Conservation (phyloP, 352 stramenopile species). For the Phytophthora hibernalis region DNA sequence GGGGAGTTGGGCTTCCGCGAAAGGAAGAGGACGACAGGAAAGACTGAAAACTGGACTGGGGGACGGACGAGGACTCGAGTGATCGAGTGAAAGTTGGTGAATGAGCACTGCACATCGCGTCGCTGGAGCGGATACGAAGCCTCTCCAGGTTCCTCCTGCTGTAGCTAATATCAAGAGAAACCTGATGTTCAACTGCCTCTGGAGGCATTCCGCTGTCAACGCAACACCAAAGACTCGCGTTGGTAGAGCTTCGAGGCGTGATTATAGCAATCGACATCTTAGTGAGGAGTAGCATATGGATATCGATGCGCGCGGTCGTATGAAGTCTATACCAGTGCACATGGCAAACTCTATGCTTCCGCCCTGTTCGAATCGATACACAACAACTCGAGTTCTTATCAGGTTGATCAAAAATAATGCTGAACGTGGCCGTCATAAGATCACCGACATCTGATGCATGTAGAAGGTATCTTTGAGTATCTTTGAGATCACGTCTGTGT, state of each 20-base stretch:
- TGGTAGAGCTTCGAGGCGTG: conserved; percentile 2
- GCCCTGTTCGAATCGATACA: not conserved
- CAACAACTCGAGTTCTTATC: not conserved
- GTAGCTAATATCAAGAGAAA: not conserved
- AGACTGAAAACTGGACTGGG: conserved; percentile 13
- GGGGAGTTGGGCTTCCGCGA: conserved; percentile 13
- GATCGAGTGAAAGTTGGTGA: conserved; percentile 34
- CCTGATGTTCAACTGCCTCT: not conserved
- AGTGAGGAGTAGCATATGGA: conserved; percentile 10
- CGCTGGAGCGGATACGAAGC: not conserved
- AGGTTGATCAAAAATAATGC: not conserved
- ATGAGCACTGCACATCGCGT: conserved; percentile 8
- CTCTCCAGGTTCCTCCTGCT: not conserved
- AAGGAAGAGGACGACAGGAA: conserved; percentile 15
- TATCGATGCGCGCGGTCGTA: not conserved
- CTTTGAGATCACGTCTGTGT: not conserved
- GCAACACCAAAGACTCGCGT: not conserved
- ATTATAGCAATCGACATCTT: conserved; percentile 11
- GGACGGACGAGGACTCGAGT: conserved; percentile 22
- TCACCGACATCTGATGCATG: not conserved
- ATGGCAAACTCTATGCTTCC: conserved; percentile 6
- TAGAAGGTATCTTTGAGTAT: not conserved
- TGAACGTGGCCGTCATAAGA: not conserved
- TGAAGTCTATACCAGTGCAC: conserved; percentile 11
- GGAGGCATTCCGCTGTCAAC: conserved; percentile 1